Evolutionary conservation across 78 protist species (phyloP).

Genomic region (Dictyostelium citrinum): DNA sequence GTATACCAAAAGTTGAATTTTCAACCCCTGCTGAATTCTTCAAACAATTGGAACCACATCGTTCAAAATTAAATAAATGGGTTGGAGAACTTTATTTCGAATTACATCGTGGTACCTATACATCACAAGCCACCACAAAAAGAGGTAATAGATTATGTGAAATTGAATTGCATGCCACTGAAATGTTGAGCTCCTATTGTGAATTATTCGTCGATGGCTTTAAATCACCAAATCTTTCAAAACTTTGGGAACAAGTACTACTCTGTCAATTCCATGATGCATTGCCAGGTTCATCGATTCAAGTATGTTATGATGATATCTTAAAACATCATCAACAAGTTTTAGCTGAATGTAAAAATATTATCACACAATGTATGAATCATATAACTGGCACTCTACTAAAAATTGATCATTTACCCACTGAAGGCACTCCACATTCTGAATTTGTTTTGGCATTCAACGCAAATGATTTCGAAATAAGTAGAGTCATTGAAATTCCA

Average conservation of each 20-base stretch:
- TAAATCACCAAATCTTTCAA: not conserved
- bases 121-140: conserved; percentile 80
- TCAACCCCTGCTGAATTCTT: conserved; percentile 65
- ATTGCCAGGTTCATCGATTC: conserved; percentile 86
- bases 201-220: not conserved
- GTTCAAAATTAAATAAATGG: conserved; percentile 65
- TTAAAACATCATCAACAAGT: conserved; percentile 48
- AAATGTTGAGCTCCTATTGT: conserved; percentile 34
- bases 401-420: not conserved
- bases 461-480: conserved; percentile 24
- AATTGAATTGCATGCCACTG: conserved; percentile 62
- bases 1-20: conserved; percentile 47
- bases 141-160: conserved; percentile 83
- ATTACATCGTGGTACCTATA: conserved; percentile 90
- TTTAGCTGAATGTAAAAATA: not conserved
- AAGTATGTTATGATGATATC: conserved; percentile 66
- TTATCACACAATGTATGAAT: not conserved
- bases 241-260: conserved; percentile 80
- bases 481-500: conserved; percentile 33
- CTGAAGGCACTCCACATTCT: not conserved
- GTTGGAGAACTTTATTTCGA: conserved; percentile 89
- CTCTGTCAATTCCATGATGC: conserved; percentile 92
- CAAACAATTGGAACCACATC: not conserved
- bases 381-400: not conserved
- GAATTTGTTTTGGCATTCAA: conserved; percentile 25